A percentile compares a stretch with the other conserved stretches of the same genome.
phyloP scores from a whole-genome alignment of 2,329 filamentous ascomycete species.

The Neurospora sp. region DNA sequence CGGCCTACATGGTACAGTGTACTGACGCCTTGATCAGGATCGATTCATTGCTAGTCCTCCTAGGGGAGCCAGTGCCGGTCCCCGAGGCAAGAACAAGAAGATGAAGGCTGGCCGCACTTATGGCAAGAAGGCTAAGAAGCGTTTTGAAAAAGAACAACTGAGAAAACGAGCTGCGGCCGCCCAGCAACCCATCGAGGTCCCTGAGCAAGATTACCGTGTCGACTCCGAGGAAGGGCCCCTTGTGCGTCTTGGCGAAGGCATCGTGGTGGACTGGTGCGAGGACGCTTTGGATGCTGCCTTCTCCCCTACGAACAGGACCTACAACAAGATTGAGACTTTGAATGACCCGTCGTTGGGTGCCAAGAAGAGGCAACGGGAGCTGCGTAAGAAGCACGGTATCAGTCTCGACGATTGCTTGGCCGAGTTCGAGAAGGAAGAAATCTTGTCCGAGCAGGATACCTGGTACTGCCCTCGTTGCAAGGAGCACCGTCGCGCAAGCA shows the following conservation, averaged over 20 bases:
- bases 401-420: conserved; percentile 83
- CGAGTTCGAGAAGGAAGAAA: conserved; percentile 89
- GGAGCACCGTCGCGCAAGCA: conserved; percentile 81
- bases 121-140: conserved; percentile 40
- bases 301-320: conserved; percentile 44
- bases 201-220: conserved; percentile 24
- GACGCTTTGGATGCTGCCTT: conserved; percentile 66
- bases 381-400: conserved; percentile 65
- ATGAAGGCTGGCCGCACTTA: conserved; percentile 35
- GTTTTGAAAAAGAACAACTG: conserved; percentile 34
- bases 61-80: conserved; percentile 13
- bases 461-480: conserved; percentile 98
- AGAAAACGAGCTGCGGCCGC: conserved; percentile 24
- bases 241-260: conserved; percentile 71
- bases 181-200: conserved; percentile 21
- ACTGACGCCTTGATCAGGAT: conserved; percentile 9
- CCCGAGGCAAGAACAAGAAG: conserved; percentile 35
- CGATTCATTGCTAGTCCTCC: background rate
- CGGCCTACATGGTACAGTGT: background rate
- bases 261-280: conserved; percentile 78
- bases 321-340: conserved; percentile 39
- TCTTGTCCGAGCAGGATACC: conserved; percentile 87
- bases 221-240: conserved; percentile 48
- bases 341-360: conserved; percentile 56
- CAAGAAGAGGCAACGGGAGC: conserved; percentile 51